Evolutionary conservation across 2,329 filamentous ascomycete species (phyloP).

Genomic region (Penicillium verrucosum): DNA sequence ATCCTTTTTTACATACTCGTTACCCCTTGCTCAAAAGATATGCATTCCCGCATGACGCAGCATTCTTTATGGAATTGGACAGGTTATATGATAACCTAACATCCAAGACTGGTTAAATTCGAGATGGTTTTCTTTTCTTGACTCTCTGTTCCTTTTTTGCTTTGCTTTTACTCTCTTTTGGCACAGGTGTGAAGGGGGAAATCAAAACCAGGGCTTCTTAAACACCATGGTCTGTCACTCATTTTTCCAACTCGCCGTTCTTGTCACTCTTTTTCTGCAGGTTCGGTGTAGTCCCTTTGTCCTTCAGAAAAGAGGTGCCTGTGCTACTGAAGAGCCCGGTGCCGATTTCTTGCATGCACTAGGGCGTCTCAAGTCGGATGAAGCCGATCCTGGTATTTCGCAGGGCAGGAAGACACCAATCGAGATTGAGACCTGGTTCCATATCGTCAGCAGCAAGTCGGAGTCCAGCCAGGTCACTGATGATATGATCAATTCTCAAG

Average conservation of each 20-base stretch:
- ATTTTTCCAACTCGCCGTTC: constrained; percentile 17
- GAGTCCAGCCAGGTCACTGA: constrained; percentile 29
- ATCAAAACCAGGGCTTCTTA: constrained; percentile 10
- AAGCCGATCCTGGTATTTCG: constrained; percentile 10
- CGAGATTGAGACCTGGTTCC: constrained; percentile 43
- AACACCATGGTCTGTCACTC: constrained; percentile 27
- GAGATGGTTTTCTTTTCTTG: background rate
- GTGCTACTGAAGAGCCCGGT: constrained; percentile 32
- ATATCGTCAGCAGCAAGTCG: constrained; percentile 39
- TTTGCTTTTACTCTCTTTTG: background rate
- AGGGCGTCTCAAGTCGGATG: constrained; percentile 21
- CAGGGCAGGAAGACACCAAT: constrained; percentile 28
- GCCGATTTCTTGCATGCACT: constrained; percentile 26
- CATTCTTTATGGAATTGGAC: constrained; percentile 16
- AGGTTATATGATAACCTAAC: background rate
- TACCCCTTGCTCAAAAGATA: constrained; percentile 15
- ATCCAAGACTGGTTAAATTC: background rate
- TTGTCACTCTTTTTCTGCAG: constrained; percentile 18
- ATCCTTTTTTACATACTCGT: background rate
- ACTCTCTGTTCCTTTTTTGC: background rate
- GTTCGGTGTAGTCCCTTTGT: constrained; percentile 18
- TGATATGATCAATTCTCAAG: constrained; percentile 37
- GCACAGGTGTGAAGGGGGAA: constrained; percentile 10
- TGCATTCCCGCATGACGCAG: constrained; percentile 23
- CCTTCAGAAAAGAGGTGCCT: constrained; percentile 25